These are phyloP conservation scores for Micractinium sp. DNA, from an alignment of 139 green algal genomes.

Conservation along the genomic window DNA sequence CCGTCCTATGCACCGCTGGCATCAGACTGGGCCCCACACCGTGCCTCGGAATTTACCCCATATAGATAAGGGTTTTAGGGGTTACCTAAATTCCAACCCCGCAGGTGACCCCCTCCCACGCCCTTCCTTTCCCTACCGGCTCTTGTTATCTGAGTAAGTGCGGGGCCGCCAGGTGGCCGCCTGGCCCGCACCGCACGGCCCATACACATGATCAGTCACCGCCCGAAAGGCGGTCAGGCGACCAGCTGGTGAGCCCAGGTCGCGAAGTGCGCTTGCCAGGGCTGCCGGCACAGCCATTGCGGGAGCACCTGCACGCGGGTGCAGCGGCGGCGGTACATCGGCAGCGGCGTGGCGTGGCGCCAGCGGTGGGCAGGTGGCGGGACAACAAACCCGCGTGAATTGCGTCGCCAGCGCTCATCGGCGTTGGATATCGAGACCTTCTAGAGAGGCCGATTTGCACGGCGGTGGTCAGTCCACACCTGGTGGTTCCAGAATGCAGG, in stretches of 20 bases:
- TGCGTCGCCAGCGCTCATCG: no score
- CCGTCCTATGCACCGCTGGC: background rate
- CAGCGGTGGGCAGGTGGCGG: no score
- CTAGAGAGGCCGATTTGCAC: no score
- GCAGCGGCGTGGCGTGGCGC: background rate
- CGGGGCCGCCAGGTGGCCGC: background rate
- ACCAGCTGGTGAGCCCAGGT: background rate
- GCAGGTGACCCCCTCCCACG: background rate
- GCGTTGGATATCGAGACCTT: no score
- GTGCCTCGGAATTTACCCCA: no score
- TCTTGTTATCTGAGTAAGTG: constrained; percentile 16
- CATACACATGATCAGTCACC: constrained; percentile 12
- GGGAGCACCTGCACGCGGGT: background rate
- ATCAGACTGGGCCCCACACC: background rate
- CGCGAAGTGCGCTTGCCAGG: background rate
- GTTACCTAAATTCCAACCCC: background rate
- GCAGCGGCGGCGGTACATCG: no score
- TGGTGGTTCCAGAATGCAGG: no score
- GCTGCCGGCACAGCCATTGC: background rate
- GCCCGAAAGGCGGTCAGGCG: constrained; percentile 2
- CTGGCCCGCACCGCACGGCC: background rate
- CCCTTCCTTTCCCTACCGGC: background rate
- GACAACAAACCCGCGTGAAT: no score
- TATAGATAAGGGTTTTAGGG: background rate
- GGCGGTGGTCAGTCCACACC: no score